phyloP scores from a whole-genome alignment of 2,329 filamentous ascomycete species.

The Aspergillus clavatus region DNA sequence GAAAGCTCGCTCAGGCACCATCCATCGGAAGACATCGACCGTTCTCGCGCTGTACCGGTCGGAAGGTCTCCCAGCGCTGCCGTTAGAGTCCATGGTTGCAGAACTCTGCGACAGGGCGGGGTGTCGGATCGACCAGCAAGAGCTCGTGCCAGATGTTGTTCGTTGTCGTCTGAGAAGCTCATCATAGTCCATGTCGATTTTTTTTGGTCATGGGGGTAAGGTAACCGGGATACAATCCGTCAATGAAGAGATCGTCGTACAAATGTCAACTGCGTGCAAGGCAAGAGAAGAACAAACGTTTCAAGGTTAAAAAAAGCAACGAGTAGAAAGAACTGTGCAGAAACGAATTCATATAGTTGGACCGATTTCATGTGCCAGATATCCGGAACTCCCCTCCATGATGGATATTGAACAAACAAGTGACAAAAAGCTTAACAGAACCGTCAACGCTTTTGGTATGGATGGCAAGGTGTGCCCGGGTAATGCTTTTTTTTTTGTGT shows the following conservation, averaged over 20 bases:
- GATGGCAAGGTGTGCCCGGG: conserved; percentile 47
- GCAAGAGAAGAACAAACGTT: conserved; percentile 28
- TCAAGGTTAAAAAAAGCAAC: conserved; percentile 44
- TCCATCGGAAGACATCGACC: neutral
- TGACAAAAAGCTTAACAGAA: conserved; percentile 46
- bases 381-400: conserved; percentile 71
- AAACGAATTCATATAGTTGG: conserved; percentile 33
- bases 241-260: neutral
- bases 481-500: conserved; percentile 48
- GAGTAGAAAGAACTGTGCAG: conserved; percentile 18
- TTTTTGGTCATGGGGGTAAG: too few species aligned
- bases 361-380: conserved; percentile 63
- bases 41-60: neutral
- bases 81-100: too few species aligned
- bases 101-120: too few species aligned
- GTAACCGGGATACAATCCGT: neutral
- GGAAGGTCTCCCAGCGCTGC: too few species aligned
- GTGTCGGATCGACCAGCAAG: neutral
- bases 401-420: too few species aligned
- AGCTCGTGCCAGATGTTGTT: neutral
- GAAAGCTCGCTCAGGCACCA: neutral
- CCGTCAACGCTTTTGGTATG: conserved; percentile 25
- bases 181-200: neutral
- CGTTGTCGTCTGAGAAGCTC: neutral
- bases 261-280: conserved; percentile 26